Conservation (phyloP, 73 alveolate genomes). For the Paramecium sexaurelia region DNA sequence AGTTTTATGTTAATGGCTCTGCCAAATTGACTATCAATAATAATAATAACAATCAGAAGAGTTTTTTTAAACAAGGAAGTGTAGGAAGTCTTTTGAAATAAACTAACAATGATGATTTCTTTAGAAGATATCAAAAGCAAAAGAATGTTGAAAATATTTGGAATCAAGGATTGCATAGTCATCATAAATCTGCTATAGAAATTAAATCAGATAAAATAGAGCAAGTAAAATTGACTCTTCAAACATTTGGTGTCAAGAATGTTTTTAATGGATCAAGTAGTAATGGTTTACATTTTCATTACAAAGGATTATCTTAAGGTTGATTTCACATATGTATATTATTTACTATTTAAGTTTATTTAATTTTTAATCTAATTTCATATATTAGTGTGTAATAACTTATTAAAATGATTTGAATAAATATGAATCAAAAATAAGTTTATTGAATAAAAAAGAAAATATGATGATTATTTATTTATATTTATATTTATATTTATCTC, state of each 20-base stretch:
- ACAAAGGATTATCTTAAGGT: conserved; percentile 1
- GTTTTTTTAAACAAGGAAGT: conserved; percentile 5
- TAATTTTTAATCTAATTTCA: neutral
- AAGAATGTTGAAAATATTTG: conserved; percentile 42
- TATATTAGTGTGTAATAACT: too few species aligned
- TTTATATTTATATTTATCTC: too few species aligned
- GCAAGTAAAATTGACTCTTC: conserved; percentile 7
- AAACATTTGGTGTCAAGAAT: conserved; percentile 17
- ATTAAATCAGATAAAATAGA: conserved; percentile 7
- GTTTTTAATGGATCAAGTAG: neutral
- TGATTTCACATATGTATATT: neutral
- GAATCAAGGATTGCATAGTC: neutral
- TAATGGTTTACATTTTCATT: conserved; percentile 23
- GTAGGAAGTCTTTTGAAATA: neutral
- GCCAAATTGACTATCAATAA: neutral
- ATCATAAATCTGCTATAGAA: neutral
- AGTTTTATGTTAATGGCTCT: neutral
- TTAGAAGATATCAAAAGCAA: neutral
- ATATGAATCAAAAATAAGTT: neutral
- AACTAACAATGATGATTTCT: neutral
- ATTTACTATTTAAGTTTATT: neutral
- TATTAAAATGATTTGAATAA: too few species aligned
- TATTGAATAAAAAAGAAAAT: neutral
- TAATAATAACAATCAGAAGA: neutral
- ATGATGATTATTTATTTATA: neutral